These are phyloP conservation scores for Cystobasidium pallidum DNA, from an alignment of 1,284 basidiomycete genomes.

Conservation along the genomic window DNA sequence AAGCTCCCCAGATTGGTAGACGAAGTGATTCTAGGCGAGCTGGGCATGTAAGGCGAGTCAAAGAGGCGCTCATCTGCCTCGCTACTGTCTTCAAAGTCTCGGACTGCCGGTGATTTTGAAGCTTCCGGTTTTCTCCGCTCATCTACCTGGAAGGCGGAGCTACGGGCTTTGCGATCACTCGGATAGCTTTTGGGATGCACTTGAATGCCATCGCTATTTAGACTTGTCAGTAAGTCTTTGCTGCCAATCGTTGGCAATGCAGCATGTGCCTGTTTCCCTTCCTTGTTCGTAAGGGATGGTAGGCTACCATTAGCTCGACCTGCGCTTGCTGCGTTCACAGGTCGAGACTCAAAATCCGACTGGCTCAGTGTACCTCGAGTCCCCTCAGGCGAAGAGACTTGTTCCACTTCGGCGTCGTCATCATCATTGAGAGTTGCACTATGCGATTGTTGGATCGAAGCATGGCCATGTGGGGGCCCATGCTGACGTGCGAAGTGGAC, in stretches of 20 bases:
- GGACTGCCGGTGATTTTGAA: not conserved
- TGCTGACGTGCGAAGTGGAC: slow-evolving; percentile 26
- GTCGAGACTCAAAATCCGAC: slow-evolving; percentile 42
- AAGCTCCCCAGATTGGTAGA: slow-evolving; percentile 18
- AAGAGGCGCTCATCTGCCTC: slow-evolving; percentile 26
- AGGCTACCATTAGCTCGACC: slow-evolving; percentile 34
- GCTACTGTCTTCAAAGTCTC: slow-evolving; percentile 10
- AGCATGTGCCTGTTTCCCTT: slow-evolving; percentile 23
- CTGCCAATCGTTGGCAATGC: slow-evolving; percentile 12
- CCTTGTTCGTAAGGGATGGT: not conserved
- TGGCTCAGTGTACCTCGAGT: not conserved
- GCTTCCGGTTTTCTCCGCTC: not conserved
- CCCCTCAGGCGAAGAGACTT: slow-evolving; percentile 27
- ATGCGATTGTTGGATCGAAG: slow-evolving; percentile 22
- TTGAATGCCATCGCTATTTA: no score
- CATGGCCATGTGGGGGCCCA: not conserved
- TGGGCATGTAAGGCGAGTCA: slow-evolving; percentile 42
- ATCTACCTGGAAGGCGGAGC: not conserved
- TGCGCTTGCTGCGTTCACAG: slow-evolving; percentile 42
- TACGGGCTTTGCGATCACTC: not conserved
- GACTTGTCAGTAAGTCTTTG: not conserved
- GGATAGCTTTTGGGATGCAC: no score
- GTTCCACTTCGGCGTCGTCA: slow-evolving; percentile 24
- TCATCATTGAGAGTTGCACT: slow-evolving; percentile 16
- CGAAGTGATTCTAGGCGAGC: slow-evolving; percentile 32